Conservation (phyloP, 768 basidiomycete genomes). For the Collybia sordida region DNA sequence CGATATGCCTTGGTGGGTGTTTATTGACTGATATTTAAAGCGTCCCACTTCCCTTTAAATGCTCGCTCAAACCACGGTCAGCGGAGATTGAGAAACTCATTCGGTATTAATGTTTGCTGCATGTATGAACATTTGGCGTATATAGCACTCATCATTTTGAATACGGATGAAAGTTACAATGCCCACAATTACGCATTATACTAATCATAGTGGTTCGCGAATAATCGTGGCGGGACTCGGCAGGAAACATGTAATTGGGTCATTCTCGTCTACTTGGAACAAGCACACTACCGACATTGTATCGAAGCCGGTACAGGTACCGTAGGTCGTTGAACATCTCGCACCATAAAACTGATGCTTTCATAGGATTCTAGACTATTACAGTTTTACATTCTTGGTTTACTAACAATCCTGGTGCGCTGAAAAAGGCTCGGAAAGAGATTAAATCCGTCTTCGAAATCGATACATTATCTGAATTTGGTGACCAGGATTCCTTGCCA, state of each 20-base stretch:
- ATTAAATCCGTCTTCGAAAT: conserved; percentile 27
- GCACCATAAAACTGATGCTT: neutral
- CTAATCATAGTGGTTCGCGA: no score
- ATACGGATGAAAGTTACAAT: no score
- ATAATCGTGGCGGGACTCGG: no score
- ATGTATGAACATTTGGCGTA: no score
- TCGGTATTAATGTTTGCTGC: no score
- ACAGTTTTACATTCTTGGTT: conserved; percentile 25
- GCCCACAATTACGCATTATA: no score
- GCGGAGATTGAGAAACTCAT: neutral
- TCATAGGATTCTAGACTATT: conserved; percentile 20
- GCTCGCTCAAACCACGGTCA: conserved; percentile 11
- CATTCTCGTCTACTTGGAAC: no score
- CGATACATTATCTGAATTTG: conserved; percentile 27
- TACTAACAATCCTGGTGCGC: conserved; percentile 27
- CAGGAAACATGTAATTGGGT: no score
- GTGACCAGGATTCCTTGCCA: conserved; percentile 24
- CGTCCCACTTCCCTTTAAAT: conserved; percentile 9
- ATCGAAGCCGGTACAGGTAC: conserved; percentile 27
- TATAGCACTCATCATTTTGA: no score
- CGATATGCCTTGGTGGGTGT: neutral
- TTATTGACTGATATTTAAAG: neutral
- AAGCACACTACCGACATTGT: no score
- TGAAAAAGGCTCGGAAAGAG: conserved; percentile 27
- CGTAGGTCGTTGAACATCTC: conserved; percentile 14